phyloP scores from a whole-genome alignment of 2,329 filamentous ascomycete species.

The Fusarium falciforme region DNA sequence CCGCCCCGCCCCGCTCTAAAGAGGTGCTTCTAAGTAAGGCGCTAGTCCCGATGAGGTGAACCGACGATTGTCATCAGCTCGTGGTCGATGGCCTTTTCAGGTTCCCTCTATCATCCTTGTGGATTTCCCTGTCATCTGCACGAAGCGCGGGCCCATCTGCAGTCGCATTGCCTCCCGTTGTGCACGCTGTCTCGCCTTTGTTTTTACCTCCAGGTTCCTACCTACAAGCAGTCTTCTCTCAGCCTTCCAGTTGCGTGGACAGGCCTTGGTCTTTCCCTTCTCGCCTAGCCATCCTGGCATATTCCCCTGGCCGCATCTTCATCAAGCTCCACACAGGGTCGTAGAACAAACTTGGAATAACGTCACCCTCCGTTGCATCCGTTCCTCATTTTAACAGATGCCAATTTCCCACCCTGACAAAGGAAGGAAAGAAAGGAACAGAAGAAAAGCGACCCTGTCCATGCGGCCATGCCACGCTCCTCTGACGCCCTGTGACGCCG shows the following conservation, averaged over 20 bases:
- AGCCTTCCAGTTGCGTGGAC: neutral
- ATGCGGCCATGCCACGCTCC: conserved; percentile 15
- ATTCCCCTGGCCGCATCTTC: conserved; percentile 8
- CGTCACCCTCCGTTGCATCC: conserved; percentile 11
- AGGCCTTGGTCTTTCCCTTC: neutral
- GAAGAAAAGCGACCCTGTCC: neutral
- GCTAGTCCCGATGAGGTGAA: conserved; percentile 3
- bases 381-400: conserved; percentile 1
- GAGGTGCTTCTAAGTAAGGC: conserved; percentile 16
- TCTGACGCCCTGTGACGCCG: conserved; percentile 1
- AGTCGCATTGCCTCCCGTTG: neutral
- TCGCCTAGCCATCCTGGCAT: neutral
- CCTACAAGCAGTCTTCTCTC: neutral
- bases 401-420: conserved; percentile 7
- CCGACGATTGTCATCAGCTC: conserved; percentile 22
- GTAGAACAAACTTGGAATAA: conserved; percentile 15
- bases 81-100: conserved; percentile 1
- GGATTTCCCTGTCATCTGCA: conserved; percentile 14
- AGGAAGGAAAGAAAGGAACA: neutral
- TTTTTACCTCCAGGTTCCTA: conserved; percentile 1
- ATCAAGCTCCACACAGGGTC: conserved; percentile 10
- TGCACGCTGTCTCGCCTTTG: neutral
- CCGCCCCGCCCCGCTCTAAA: conserved; percentile 35
- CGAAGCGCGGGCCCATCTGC: conserved; percentile 5
- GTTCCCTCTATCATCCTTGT: conserved; percentile 5